Percentiles rank a stretch among this genome's conserved stretches.
Conservation (phyloP, 2,329 filamentous ascomycete genomes). For the Ceratocystis lukuohia region DNA sequence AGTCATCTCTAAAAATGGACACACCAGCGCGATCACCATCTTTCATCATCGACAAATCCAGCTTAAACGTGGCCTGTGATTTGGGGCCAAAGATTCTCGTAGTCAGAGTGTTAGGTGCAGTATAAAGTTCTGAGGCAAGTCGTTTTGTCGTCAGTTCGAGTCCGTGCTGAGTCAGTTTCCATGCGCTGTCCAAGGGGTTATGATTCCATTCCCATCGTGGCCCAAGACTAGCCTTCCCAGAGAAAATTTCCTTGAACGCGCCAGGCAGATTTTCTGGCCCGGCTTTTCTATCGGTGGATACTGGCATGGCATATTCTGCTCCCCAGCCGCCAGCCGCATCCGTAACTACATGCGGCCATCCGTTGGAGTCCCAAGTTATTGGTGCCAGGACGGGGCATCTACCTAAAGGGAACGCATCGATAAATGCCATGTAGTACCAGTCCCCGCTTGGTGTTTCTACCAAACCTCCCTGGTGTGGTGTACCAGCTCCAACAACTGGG, state of each 20-base stretch:
- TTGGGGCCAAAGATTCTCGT: constrained; percentile 34
- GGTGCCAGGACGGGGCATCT: constrained; percentile 42
- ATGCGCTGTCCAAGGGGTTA: constrained; percentile 40
- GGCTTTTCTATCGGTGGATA: constrained; percentile 23
- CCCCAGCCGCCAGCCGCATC: constrained; percentile 34
- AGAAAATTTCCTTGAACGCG: constrained; percentile 27
- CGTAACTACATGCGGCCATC: constrained; percentile 34
- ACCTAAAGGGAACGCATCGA: constrained; percentile 40
- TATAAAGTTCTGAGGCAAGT: constrained; percentile 37
- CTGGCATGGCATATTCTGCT: constrained; percentile 28
- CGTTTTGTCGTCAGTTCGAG: constrained; percentile 36
- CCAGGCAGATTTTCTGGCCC: constrained; percentile 28
- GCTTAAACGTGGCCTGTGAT: constrained; percentile 34
- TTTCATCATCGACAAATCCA: constrained; percentile 36
- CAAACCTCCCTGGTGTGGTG: constrained; percentile 40
- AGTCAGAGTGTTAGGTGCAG: constrained; percentile 34
- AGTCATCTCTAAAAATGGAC: constrained; percentile 38
- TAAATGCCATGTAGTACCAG: constrained; percentile 47
- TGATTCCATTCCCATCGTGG: constrained; percentile 48
- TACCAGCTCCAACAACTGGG: constrained; percentile 31
- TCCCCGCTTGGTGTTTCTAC: constrained; percentile 36
- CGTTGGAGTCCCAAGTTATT: constrained; percentile 32
- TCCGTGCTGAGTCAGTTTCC: constrained; percentile 27
- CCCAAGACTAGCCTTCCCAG: constrained; percentile 24
- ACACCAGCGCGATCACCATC: constrained; percentile 40